Percentiles rank a stretch among this genome's conserved stretches.
phyloP scores from a whole-genome alignment of 257 asterid species.

The Fraxinus anomala region DNA sequence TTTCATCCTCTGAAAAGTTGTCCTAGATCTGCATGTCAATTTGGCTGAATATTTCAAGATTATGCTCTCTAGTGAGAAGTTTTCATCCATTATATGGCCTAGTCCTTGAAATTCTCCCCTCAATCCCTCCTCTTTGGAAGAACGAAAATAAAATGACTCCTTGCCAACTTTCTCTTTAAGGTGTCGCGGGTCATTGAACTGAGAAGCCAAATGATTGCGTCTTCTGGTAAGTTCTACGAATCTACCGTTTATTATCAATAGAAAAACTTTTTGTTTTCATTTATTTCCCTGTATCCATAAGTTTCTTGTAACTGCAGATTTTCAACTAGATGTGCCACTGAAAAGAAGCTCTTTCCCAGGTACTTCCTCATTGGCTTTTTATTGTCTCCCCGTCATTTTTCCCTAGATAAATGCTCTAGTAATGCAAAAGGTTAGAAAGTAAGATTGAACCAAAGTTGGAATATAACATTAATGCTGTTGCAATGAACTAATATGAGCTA shows the following conservation, averaged over 20 bases:
- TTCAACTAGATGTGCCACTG: constrained; percentile 21
- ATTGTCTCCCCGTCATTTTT: not conserved
- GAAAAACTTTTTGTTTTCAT: not conserved
- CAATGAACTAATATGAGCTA: not conserved
- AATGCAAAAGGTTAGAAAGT: not conserved
- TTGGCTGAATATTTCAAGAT: not conserved
- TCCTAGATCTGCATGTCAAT: constrained; percentile 1
- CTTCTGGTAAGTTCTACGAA: constrained; percentile 37
- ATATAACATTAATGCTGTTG: not conserved
- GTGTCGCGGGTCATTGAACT: constrained; percentile 99
- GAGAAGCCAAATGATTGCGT: constrained; percentile 39
- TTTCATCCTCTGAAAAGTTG: not conserved
- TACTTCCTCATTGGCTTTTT: constrained; percentile 24
- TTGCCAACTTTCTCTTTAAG: constrained; percentile 44
- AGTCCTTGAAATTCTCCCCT: not conserved
- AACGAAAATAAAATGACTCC: constrained; percentile 4
- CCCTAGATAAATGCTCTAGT: constrained; percentile 20
- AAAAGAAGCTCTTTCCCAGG: constrained; percentile 30
- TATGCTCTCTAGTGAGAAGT: not conserved
- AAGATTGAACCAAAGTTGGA: constrained; percentile 12
- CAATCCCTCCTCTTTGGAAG: not conserved
- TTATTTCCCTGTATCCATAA: constrained; percentile 22
- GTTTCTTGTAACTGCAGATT: constrained; percentile 25
- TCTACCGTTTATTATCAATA: constrained; percentile 5
- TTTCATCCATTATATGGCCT: not conserved